Base-by-base conservation (phyloP, 371 early-diverging fungal genomes). In the Mortierella sp. region DNA sequence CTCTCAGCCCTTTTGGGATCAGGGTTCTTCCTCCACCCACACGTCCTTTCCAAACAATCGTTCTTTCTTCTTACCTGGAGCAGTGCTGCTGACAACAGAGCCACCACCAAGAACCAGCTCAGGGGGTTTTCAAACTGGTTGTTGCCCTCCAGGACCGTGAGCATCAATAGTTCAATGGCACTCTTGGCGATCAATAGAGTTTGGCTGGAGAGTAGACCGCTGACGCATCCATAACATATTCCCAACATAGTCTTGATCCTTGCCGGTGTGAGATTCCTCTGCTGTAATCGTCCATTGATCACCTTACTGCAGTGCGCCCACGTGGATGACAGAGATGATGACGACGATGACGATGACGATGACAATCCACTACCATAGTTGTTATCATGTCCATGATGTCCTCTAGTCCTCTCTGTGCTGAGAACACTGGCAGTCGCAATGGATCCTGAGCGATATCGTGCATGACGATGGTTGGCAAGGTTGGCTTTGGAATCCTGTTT, bases 141-240 rank as follows among this genome's bases (percentile, higher is more conserved):
- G 59, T 85, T 60, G 28, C 90, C 83, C 45, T 79, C 72, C 1
- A 85, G 56, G 24, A 90, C 62, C 0, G 91, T 88, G 19, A 93
- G 68, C 14, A 89, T 79, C 48, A 94, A 61, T 50, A 94, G 73
- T 49, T 93, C 93, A 7, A 93, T 78, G 9, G 93, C 93, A 49
- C 91, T 90, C 65, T 94, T 94, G 54, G 93, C 93, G 79, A 93
- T 91, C 28, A 94, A 70, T 49, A 94, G 71, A 6, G 88, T 87
- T 60, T 93, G 93, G 50, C 91, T 90, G 52, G 92, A 90, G 17
- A 94, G 81, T 59, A 90, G 87, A 19, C 91, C 93, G 25, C 87
- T 83, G 5, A 92, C 64, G 22, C 90, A 73, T 24, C 93, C 94
- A 53, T 88, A 94, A 6, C 86, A 74, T 27, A 88, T 73, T 19